Conservation (phyloP, 495 filamentous ascomycete species). For the Trichocladium uniseriatum region DNA sequence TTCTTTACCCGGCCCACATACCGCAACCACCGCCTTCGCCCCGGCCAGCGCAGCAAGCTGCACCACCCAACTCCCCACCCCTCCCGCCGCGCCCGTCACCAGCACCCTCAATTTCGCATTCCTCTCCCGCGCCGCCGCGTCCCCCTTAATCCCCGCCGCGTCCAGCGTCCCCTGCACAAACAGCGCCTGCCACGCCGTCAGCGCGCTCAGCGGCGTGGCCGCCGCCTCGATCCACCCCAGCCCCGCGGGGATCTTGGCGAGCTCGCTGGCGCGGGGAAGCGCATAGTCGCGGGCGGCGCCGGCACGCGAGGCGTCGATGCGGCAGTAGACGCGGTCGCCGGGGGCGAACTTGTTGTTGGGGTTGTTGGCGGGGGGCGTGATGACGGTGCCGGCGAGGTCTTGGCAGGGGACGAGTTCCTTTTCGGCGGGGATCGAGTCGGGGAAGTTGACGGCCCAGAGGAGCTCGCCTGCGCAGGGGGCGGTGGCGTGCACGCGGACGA, state of each 20-base stretch:
- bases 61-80: conserved; percentile 48
- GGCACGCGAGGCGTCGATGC: conserved; percentile 32
- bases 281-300: conserved; percentile 53
- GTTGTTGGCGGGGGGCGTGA: conserved; percentile 39
- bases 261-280: conserved; percentile 22
- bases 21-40: conserved; percentile 46
- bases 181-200: conserved; percentile 55
- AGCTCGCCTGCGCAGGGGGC: conserved; percentile 52
- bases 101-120: conserved; percentile 49
- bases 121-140: conserved; percentile 35
- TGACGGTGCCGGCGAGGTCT: conserved; percentile 39
- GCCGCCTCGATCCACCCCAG: conserved; percentile 47
- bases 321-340: conserved; percentile 55
- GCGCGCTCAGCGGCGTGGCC: conserved; percentile 47
- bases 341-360: conserved; percentile 41
- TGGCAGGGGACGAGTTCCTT: conserved; percentile 44
- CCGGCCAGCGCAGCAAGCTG: conserved; percentile 47
- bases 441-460: conserved; percentile 35
- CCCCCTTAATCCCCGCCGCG: conserved; percentile 15
- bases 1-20: conserved; percentile 49
- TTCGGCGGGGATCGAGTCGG: conserved; percentile 30
- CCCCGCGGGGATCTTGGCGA: conserved; percentile 41
- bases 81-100: conserved; percentile 57
- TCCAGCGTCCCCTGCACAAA: conserved; percentile 33
- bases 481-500: conserved; percentile 49